phyloP scores from a whole-genome alignment of 495 filamentous ascomycete species.

The Penicillium longicatenatum region DNA sequence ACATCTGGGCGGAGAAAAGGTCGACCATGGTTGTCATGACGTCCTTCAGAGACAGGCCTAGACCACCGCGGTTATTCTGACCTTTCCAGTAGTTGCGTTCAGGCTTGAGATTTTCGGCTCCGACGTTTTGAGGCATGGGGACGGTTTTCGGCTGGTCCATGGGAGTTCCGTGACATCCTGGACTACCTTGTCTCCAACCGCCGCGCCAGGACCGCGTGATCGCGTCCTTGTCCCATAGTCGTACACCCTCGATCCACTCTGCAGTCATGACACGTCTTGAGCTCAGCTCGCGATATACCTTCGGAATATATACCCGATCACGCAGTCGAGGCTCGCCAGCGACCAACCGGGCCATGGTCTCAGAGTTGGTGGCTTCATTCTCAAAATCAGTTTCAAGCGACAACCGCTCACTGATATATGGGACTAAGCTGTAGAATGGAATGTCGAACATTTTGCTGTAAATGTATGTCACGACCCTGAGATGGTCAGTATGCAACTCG shows the following conservation, averaged over 20 bases:
- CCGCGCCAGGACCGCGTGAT: slow-evolving; percentile 76
- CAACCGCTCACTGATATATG: slow-evolving; percentile 85
- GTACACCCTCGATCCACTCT: slow-evolving; percentile 95
- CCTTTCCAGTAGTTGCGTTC: slow-evolving; percentile 80
- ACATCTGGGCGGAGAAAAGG: slow-evolving; percentile 94
- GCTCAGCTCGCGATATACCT: slow-evolving; percentile 78
- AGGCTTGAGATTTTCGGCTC: slow-evolving; percentile 67
- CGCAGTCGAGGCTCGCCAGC: slow-evolving; percentile 73
- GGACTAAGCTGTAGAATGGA: slow-evolving; percentile 83
- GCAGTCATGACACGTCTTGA: slow-evolving; percentile 88
- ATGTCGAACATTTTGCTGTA: slow-evolving; percentile 85
- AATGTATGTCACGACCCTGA: slow-evolving; percentile 69
- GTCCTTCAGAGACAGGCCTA: slow-evolving; percentile 77
- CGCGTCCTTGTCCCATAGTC: slow-evolving; percentile 84
- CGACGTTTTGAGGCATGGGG: slow-evolving; percentile 29
- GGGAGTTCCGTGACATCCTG: slow-evolving; percentile 70
- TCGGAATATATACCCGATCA: slow-evolving; percentile 83
- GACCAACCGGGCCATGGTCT: slow-evolving; percentile 77
- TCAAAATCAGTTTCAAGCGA: slow-evolving; percentile 91
- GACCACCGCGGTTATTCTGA: slow-evolving; percentile 65
- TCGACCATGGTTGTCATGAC: slow-evolving; percentile 97
- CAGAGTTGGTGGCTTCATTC: slow-evolving; percentile 86
- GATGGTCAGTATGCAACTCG: background rate
- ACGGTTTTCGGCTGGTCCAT: slow-evolving; percentile 52
- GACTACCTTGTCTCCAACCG: slow-evolving; percentile 70